Percentiles rank a stretch among this genome's conserved stretches.
Evolutionary conservation across 2,329 filamentous ascomycete genomes (phyloP).

Genomic region (Venturia carpophila): DNA sequence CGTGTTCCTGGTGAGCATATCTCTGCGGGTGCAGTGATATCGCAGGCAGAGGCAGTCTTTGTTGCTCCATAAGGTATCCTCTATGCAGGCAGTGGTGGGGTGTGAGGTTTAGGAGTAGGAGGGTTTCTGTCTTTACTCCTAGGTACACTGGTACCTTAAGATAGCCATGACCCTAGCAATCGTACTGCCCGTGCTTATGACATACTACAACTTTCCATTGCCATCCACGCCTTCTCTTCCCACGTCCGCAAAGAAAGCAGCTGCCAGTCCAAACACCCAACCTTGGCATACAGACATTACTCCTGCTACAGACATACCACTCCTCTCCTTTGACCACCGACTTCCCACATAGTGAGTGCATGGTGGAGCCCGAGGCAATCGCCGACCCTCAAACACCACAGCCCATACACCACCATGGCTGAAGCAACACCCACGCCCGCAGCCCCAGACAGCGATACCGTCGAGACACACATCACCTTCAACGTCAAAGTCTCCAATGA

Average conservation of each 20-base stretch:
- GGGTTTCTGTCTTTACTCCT: too few relatives aligned
- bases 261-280: background rate
- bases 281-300: background rate
- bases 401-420: slow-evolving; percentile 4
- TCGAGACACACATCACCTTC: slow-evolving; percentile 80
- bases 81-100: too few relatives aligned
- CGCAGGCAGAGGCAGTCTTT: too few relatives aligned
- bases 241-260: background rate
- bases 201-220: background rate
- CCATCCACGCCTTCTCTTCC: background rate
- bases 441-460: slow-evolving; percentile 29
- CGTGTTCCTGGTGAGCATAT: too few relatives aligned
- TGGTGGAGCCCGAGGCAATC: background rate
- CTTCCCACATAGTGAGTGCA: background rate
- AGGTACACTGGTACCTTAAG: too few relatives aligned
- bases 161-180: too few relatives aligned
- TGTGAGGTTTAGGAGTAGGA: too few relatives aligned
- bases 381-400: background rate
- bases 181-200: background rate
- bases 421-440: background rate
- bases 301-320: too few relatives aligned
- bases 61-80: too few relatives aligned
- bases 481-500: slow-evolving; percentile 97
- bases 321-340: too few relatives aligned
- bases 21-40: too few relatives aligned